A percentile compares a stretch with the other conserved stretches of the same genome.
Conservation (phyloP, 495 filamentous ascomycete genomes). For the Hypoxylon subgilvum region DNA sequence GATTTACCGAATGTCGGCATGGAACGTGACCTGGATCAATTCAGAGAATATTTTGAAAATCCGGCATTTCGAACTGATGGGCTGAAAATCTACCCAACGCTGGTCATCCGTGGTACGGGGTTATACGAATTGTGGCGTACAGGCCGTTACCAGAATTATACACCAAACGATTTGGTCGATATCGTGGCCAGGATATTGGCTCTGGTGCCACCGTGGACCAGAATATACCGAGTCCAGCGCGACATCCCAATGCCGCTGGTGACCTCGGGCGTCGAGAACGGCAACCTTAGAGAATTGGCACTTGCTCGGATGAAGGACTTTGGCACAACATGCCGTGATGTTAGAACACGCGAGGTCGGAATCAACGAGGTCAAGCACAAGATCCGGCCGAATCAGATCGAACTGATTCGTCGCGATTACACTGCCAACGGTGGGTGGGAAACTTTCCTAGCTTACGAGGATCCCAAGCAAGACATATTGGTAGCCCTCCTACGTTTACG, state of each 20-base stretch:
- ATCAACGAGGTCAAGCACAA: slow-evolving; percentile 99
- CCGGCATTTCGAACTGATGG: slow-evolving; percentile 97
- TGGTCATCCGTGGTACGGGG: slow-evolving; percentile 96
- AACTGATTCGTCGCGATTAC: slow-evolving; percentile 96
- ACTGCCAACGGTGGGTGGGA: slow-evolving; percentile 96
- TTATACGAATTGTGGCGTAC: slow-evolving; percentile 98
- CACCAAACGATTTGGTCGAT: slow-evolving; percentile 93
- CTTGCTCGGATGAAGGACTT: slow-evolving; percentile 98
- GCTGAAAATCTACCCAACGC: slow-evolving; percentile 95
- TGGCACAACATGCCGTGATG: slow-evolving; percentile 94
- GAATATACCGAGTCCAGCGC: slow-evolving; percentile 97
- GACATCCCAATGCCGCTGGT: slow-evolving; percentile 99
- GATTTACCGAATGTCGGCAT: slow-evolving; percentile 97
- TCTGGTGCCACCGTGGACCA: slow-evolving; percentile 94
- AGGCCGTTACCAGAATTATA: slow-evolving; percentile 97
- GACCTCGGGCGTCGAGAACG: slow-evolving; percentile 95
- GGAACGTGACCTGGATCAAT: slow-evolving; percentile 96
- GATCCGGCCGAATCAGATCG: slow-evolving; percentile 93
- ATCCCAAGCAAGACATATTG: slow-evolving; percentile 97
- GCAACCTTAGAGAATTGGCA: slow-evolving; percentile 91
- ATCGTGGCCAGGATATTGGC: slow-evolving; percentile 94
- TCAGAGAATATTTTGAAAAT: slow-evolving; percentile 97
- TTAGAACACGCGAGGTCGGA: slow-evolving; percentile 96
- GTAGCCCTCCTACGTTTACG: slow-evolving; percentile 89
- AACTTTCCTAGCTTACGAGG: slow-evolving; percentile 96